phyloP scores from a whole-genome alignment of 2,329 filamentous ascomycete species.

The Lecanicillium sp. region DNA sequence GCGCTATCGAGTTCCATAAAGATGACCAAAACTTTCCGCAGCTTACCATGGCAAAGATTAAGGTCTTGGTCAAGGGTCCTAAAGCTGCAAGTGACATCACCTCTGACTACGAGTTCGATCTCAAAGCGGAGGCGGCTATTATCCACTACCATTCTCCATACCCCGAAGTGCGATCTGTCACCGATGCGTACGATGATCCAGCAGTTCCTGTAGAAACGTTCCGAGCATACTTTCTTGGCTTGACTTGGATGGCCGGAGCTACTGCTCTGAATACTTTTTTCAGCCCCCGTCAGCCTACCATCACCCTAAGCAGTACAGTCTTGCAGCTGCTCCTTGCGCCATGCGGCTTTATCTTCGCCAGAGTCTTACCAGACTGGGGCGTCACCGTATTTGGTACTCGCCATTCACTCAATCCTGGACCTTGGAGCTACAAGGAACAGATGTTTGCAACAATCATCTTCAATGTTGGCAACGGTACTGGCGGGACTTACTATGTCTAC shows the following conservation, averaged over 20 bases:
- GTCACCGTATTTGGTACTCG: slow-evolving; percentile 31
- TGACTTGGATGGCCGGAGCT: slow-evolving; percentile 29
- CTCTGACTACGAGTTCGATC: slow-evolving; percentile 34
- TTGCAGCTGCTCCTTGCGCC: slow-evolving; percentile 40
- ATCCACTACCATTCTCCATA: slow-evolving; percentile 34
- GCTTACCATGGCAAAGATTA: slow-evolving; percentile 31
- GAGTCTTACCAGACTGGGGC: slow-evolving; percentile 35
- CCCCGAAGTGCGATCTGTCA: slow-evolving; percentile 32
- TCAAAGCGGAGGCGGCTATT: slow-evolving; percentile 31
- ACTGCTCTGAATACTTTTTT: slow-evolving; percentile 34
- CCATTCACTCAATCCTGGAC: slow-evolving; percentile 42
- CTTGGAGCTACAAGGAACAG: slow-evolving; percentile 52
- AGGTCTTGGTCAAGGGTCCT: slow-evolving; percentile 29
- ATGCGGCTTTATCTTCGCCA: slow-evolving; percentile 35
- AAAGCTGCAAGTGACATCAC: slow-evolving; percentile 30
- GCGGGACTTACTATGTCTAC: slow-evolving; percentile 40
- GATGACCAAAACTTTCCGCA: slow-evolving; percentile 40
- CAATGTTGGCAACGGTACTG: slow-evolving; percentile 38
- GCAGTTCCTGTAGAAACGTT: slow-evolving; percentile 30
- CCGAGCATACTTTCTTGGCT: slow-evolving; percentile 33
- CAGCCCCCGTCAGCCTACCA: slow-evolving; percentile 30
- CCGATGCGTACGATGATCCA: slow-evolving; percentile 26
- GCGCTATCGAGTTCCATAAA: slow-evolving; percentile 28
- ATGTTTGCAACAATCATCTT: slow-evolving; percentile 53
- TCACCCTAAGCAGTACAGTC: slow-evolving; percentile 25